Evolutionary conservation across 1,284 basidiomycete species (phyloP).

Genomic region (Mycocalia duriaeana): DNA sequence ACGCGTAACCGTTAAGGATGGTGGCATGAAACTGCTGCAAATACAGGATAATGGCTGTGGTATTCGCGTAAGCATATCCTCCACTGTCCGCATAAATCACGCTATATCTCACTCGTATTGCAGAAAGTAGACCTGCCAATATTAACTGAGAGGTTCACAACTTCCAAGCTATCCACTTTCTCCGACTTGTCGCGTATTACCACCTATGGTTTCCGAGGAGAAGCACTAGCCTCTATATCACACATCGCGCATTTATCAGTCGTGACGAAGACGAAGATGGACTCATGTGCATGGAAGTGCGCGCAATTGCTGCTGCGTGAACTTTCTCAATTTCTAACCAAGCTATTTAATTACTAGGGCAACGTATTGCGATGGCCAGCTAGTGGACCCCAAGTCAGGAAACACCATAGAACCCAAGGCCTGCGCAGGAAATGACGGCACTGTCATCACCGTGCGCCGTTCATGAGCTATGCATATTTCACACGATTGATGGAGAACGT

Average conservation of each 20-base stretch:
- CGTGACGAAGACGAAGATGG: constrained; percentile 80
- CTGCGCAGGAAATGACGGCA: constrained; percentile 93
- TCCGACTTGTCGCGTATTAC: constrained; percentile 82
- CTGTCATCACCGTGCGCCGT: constrained; percentile 73
- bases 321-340: constrained; percentile 4
- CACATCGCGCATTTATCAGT: constrained; percentile 90
- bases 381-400: constrained; percentile 67
- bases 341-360: constrained; percentile 49
- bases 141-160: constrained; percentile 93
- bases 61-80: constrained; percentile 68
- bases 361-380: constrained; percentile 69
- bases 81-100: background rate
- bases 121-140: constrained; percentile 80
- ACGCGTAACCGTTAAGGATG: constrained; percentile 88
- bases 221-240: constrained; percentile 94
- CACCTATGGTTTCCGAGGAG: constrained; percentile 97
- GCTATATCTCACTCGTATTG: background rate
- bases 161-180: constrained; percentile 87
- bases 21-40: constrained; percentile 91
- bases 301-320: background rate
- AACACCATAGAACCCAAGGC: constrained; percentile 75
- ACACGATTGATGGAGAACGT: constrained; percentile 4
- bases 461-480: background rate
- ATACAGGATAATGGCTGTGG: constrained; percentile 97
- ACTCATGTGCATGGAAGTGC: constrained; percentile 87